phyloP scores from a whole-genome alignment of 2,329 filamentous ascomycete genomes.

The Cryphonectria radicalis region DNA sequence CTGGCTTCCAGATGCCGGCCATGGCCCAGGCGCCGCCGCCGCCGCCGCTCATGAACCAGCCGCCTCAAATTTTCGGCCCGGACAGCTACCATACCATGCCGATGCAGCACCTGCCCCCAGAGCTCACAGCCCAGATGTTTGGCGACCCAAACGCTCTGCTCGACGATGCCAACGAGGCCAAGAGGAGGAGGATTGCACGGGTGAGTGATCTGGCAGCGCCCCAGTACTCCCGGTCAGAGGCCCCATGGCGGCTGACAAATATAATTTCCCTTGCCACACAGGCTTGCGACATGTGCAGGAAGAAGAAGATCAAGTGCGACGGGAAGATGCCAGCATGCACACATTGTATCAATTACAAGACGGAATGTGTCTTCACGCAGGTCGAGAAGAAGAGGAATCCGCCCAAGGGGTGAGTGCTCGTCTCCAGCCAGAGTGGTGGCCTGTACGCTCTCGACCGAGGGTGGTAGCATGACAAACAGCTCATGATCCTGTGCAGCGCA shows the following conservation, averaged over 20 bases:
- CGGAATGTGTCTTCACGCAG: constrained; percentile 94
- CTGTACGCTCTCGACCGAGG: background rate
- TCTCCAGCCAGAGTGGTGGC: constrained; percentile 5
- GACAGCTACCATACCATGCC: constrained; percentile 65
- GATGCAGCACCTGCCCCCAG: constrained; percentile 58
- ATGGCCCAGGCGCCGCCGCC: constrained; percentile 57
- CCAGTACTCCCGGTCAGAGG: constrained; percentile 6
- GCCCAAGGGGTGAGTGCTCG: constrained; percentile 79
- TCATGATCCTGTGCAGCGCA: constrained; percentile 58
- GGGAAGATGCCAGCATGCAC: constrained; percentile 93
- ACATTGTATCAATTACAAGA: constrained; percentile 98
- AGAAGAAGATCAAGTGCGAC: constrained; percentile 98
- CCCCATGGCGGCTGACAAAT: constrained; percentile 21
- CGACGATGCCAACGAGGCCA: constrained; percentile 78
- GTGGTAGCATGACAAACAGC: constrained; percentile 7
- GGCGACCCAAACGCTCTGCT: constrained; percentile 59
- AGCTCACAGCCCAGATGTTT: constrained; percentile 64
- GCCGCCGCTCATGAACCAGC: constrained; percentile 65
- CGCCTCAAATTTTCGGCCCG: constrained; percentile 70
- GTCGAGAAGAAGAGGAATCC: constrained; percentile 98
- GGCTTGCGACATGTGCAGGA: constrained; percentile 96
- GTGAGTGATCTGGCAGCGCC: constrained; percentile 53
- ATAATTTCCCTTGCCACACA: constrained; percentile 40
- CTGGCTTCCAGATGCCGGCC: constrained; percentile 61
- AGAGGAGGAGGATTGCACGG: constrained; percentile 85